Evolutionary conservation across 345 rosid species (phyloP), one percentile per base, ranked within the genome.

Genomic region (Lepidium didymum): DNA sequence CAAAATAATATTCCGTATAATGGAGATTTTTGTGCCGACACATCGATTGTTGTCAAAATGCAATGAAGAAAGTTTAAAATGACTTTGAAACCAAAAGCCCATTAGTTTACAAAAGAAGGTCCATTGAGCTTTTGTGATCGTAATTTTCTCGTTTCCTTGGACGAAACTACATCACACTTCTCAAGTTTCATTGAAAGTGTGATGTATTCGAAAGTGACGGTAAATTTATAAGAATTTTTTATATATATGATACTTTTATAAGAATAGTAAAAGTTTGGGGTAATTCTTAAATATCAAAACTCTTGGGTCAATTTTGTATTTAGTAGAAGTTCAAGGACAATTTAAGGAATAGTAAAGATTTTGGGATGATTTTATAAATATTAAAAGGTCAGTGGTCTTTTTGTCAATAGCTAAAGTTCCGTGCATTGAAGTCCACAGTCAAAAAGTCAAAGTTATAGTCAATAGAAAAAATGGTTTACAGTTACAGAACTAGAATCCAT

Each of bases 401-500:
- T 7, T 44, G 5, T 44, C 14, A 44, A 15, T 8, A 15, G 11
- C 14, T 3, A 15, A 44, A 15, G 21, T 44, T 44, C 49, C 11
- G 11, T 15, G 10, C 49, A 8, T 11, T 16, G 16, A 27, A 46
- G 16, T 6, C 8, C 10, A 1, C 2, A 27, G 31, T 4, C 31
- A 27, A 50, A 12, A 31, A 57, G 66, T 57, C 65, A 57, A 64
- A 4, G 14, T 21, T 36, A 4, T 12, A 40, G 51, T 67, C 53
- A 70, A 70, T 51, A 70, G 36, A n/a, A 70, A 18, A 52, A 62
- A 42, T 60, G 49, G 72, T 66, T 57, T 73, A 59, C 67, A 34
- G 41, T 57, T 73, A 59, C 67, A 51, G 34, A 65, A 73, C 10
- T 55, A 46, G 3, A 34, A 19, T 42, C 36, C 45, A 38, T 40